These are phyloP conservation scores for Populus trichocarpa DNA, from an alignment of 441 rosid species.

Conservation along the genomic window DNA sequence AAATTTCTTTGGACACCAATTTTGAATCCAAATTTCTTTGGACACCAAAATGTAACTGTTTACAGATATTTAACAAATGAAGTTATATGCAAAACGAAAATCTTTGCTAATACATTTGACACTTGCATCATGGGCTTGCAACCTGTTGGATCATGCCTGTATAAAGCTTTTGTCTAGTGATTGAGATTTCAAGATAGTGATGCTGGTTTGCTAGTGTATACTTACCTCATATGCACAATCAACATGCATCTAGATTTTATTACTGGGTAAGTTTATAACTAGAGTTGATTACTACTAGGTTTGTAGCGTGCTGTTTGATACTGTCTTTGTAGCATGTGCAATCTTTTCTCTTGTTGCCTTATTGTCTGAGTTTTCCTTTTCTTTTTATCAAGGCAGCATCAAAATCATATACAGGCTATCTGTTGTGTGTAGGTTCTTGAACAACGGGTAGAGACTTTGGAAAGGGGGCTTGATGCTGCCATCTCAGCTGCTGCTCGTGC, in stretches of 20 bases:
- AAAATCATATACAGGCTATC: conserved; percentile 7
- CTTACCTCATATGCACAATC: background rate
- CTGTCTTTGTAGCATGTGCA: background rate
- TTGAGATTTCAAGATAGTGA: background rate
- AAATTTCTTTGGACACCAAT: background rate
- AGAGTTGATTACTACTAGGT: background rate
- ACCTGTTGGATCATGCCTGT: background rate
- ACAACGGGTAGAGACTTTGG: conserved; percentile 90
- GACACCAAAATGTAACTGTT: background rate
- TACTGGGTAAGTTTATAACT: background rate
- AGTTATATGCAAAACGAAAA: no score
- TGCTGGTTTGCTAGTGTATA: background rate
- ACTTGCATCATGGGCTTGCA: background rate
- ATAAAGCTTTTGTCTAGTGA: background rate
- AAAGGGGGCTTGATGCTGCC: conserved; percentile 91
- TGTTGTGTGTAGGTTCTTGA: conserved; percentile 65
- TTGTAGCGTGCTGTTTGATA: background rate
- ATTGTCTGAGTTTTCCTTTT: background rate
- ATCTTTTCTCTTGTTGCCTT: background rate
- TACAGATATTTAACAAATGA: background rate
- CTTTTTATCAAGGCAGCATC: background rate
- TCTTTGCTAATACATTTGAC: background rate
- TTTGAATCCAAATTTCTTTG: background rate
- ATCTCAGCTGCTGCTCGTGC: conserved; percentile 90
- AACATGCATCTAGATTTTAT: background rate